Conservation (phyloP, 768 basidiomycete species). For the Suillus cothurnatus region DNA sequence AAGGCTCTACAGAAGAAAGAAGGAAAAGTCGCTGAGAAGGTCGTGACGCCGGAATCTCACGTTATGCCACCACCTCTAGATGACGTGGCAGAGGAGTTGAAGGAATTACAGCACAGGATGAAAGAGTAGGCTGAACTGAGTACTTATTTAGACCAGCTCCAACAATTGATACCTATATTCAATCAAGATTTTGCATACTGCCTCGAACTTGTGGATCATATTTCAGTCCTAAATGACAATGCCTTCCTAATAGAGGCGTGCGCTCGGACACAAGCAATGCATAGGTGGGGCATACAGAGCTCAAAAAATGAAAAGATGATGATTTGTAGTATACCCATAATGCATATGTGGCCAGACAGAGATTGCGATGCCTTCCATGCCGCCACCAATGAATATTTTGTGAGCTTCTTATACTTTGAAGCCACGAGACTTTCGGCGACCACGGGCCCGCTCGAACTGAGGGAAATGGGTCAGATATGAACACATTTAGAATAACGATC, state of each 20-base stretch:
- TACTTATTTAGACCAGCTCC: not conserved
- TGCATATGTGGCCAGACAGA: slow-evolving; percentile 30
- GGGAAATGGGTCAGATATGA: slow-evolving; percentile 10
- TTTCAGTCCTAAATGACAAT: not conserved
- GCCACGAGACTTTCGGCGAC: slow-evolving; percentile 97
- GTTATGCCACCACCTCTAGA: slow-evolving; percentile 30
- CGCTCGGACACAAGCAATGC: slow-evolving; percentile 25
- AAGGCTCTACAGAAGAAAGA: slow-evolving; percentile 48
- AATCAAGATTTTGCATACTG: not conserved
- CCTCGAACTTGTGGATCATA: not conserved
- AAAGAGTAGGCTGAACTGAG: not conserved
- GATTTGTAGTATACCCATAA: slow-evolving; percentile 33
- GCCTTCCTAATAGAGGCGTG: slow-evolving; percentile 2
- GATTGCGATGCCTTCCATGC: slow-evolving; percentile 26
- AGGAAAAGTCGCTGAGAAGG: slow-evolving; percentile 12
- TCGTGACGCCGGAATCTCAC: slow-evolving; percentile 16
- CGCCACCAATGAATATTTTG: slow-evolving; percentile 37
- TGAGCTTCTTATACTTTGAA: slow-evolving; percentile 81
- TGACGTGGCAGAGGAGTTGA: slow-evolving; percentile 26
- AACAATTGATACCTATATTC: not conserved
- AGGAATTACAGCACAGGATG: slow-evolving; percentile 13
- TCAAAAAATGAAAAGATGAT: slow-evolving; percentile 18
- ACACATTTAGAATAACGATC: not conserved
- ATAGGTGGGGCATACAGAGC: slow-evolving; percentile 27
- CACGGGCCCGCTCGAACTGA: slow-evolving; percentile 96